These are phyloP conservation scores for Simmondsia chinensis DNA, from an alignment of 148 eudicot genomes.

Conservation along the genomic window DNA sequence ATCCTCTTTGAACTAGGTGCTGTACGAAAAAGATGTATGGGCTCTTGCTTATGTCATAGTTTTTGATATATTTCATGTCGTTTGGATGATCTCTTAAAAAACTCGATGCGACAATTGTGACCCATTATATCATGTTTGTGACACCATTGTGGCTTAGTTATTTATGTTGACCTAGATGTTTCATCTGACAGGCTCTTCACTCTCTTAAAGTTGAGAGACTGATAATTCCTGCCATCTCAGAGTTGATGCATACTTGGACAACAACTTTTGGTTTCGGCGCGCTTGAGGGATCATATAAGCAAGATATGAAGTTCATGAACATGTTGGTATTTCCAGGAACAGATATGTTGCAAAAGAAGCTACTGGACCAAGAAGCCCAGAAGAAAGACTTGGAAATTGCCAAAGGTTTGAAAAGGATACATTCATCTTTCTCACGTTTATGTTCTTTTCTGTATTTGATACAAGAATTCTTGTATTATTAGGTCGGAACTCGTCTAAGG, in stretches of 20 bases:
- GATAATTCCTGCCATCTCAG: slow-evolving; percentile 90
- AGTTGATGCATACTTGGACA: slow-evolving; percentile 94
- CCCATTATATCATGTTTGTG: background rate
- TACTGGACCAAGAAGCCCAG: slow-evolving; percentile 26
- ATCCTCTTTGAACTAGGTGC: too few relatives aligned
- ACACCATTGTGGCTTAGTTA: background rate
- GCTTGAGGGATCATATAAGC: slow-evolving; percentile 51
- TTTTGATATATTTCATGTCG: too few relatives aligned
- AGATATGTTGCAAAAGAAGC: slow-evolving; percentile 77
- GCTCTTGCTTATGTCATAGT: too few relatives aligned
- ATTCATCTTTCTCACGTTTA: background rate
- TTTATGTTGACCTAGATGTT: slow-evolving; percentile 6
- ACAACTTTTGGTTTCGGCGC: slow-evolving; percentile 58
- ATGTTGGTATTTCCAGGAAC: slow-evolving; percentile 95
- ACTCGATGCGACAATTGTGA: too few relatives aligned
- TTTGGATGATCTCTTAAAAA: too few relatives aligned
- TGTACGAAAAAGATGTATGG: too few relatives aligned
- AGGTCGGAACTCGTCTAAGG: slow-evolving; percentile 18
- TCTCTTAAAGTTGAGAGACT: slow-evolving; percentile 66
- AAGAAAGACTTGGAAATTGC: slow-evolving; percentile 20
- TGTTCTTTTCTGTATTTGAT: slow-evolving; percentile 6
- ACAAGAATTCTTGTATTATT: slow-evolving; percentile 4
- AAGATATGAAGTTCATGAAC: slow-evolving; percentile 61
- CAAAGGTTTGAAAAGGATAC: slow-evolving; percentile 15
- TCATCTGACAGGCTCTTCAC: slow-evolving; percentile 47